A percentile compares a stretch with the other conserved stretches of the same genome.
Evolutionary conservation across 2,329 filamentous ascomycete genomes (phyloP).

Genomic region (Fusarium pilosicola): DNA sequence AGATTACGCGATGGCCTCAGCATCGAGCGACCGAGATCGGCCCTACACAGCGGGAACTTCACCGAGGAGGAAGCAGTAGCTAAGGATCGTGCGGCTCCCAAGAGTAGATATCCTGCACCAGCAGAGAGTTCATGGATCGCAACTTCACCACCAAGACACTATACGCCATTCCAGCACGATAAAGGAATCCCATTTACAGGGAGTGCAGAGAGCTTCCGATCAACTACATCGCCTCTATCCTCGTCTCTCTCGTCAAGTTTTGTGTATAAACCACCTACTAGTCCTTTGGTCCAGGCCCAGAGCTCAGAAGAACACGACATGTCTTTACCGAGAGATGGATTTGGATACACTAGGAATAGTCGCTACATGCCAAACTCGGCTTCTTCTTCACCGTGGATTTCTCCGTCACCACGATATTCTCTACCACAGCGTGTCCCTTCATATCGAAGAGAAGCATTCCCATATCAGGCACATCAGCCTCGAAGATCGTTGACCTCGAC

Average conservation of each 20-base stretch:
- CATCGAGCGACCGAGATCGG: conserved; percentile 85
- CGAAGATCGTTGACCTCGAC: conserved; percentile 77
- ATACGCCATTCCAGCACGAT: conserved; percentile 58
- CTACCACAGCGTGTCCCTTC: conserved; percentile 43
- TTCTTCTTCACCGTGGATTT: conserved; percentile 56
- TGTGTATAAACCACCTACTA: conserved; percentile 87
- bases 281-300: conserved; percentile 87
- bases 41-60: conserved; percentile 74
- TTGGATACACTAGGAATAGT: conserved; percentile 62
- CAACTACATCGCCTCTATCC: conserved; percentile 69
- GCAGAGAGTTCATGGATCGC: conserved; percentile 58
- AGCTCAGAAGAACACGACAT: conserved; percentile 80
- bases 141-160: conserved; percentile 66
- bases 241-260: conserved; percentile 84
- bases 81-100: conserved; percentile 10
- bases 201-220: conserved; percentile 52
- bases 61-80: conserved; percentile 53
- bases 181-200: conserved; percentile 46
- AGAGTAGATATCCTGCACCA: conserved; percentile 31
- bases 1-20: conserved; percentile 65
- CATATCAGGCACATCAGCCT: conserved; percentile 83
- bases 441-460: conserved; percentile 68
- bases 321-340: conserved; percentile 61
- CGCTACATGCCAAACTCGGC: conserved; percentile 79
- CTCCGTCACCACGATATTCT: conserved; percentile 50